These are phyloP conservation scores for Rhodotorula sp. DNA, from an alignment of 1,284 basidiomycete species.

Conservation along the genomic window DNA sequence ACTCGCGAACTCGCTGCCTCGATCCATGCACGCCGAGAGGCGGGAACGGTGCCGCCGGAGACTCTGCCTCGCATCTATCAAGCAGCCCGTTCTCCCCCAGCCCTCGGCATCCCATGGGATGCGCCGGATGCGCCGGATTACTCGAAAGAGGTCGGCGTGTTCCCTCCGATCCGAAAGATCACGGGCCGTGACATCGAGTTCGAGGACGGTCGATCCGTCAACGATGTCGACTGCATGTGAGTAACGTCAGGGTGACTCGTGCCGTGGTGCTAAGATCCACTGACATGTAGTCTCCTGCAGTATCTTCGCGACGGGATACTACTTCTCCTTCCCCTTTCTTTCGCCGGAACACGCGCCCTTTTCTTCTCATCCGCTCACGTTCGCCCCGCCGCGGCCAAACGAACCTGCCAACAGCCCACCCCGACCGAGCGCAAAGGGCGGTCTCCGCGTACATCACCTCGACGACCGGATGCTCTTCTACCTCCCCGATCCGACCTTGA, in stretches of 20 bases:
- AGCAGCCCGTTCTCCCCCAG: constrained; percentile 40
- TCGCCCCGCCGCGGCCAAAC: constrained; percentile 35
- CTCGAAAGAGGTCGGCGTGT: constrained; percentile 45
- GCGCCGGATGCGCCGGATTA: constrained; percentile 44
- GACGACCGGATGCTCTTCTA: constrained; percentile 50
- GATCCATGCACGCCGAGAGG: constrained; percentile 41
- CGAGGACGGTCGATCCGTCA: constrained; percentile 40
- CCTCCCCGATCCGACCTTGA: constrained; percentile 48
- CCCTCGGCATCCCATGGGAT: constrained; percentile 36
- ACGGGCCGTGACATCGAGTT: constrained; percentile 45
- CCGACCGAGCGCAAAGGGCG: constrained; percentile 33
- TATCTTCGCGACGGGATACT: constrained; percentile 54
- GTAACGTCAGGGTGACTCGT: background rate
- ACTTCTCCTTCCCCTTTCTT: constrained; percentile 52
- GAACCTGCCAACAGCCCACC: constrained; percentile 33
- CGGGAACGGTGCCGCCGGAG: background rate
- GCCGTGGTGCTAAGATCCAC: background rate
- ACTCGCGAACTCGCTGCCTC: constrained; percentile 53
- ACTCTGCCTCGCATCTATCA: constrained; percentile 46
- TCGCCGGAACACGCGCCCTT: constrained; percentile 48
- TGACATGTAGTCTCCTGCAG: background rate
- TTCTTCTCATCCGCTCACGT: constrained; percentile 38
- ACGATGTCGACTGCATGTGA: constrained; percentile 48
- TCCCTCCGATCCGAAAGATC: constrained; percentile 48
- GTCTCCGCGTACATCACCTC: constrained; percentile 47